Evolutionary conservation across 2,329 filamentous ascomycete species (phyloP).

Genomic region (Talaromyces sp.): DNA sequence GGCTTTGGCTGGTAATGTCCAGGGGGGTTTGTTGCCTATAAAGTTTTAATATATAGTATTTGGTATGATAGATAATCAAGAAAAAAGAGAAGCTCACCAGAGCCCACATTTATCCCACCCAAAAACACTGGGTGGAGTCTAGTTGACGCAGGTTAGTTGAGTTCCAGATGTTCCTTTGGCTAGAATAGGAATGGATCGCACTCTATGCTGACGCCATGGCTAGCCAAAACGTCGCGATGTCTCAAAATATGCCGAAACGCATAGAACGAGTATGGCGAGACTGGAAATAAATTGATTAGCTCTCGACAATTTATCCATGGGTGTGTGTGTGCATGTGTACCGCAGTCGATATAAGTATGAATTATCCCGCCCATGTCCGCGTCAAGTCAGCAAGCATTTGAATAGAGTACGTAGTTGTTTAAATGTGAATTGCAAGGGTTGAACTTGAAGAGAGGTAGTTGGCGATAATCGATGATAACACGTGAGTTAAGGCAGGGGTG

Average conservation of each 20-base stretch:
- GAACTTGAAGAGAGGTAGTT: neutral
- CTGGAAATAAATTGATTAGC: slow-evolving; percentile 36
- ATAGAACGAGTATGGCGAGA: slow-evolving; percentile 55
- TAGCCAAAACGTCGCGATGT: slow-evolving; percentile 50
- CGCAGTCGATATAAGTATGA: slow-evolving; percentile 62
- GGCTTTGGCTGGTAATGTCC: slow-evolving; percentile 64
- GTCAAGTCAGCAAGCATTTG: neutral
- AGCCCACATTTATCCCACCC: slow-evolving; percentile 58
- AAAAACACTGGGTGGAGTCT: slow-evolving; percentile 70
- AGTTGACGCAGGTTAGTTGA: neutral
- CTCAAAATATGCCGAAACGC: slow-evolving; percentile 54
- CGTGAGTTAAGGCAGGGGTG: neutral
- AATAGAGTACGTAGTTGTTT: neutral
- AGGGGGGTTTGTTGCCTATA: slow-evolving; percentile 68
- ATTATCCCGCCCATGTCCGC: slow-evolving; percentile 55
- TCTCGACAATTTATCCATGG: neutral
- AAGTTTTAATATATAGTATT: too few relatives aligned
- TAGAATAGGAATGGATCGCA: slow-evolving; percentile 35
- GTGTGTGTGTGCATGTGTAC: slow-evolving; percentile 36
- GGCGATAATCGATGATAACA: neutral
- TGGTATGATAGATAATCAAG: neutral
- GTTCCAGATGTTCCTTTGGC: too few relatives aligned
- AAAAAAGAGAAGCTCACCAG: slow-evolving; percentile 39
- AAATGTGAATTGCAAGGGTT: neutral
- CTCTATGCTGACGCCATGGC: slow-evolving; percentile 61